Evolutionary conservation across 2,329 filamentous ascomycete species (phyloP), one percentile per base, ranked within the genome.

Genomic region (Dactylonectria estremocensis): DNA sequence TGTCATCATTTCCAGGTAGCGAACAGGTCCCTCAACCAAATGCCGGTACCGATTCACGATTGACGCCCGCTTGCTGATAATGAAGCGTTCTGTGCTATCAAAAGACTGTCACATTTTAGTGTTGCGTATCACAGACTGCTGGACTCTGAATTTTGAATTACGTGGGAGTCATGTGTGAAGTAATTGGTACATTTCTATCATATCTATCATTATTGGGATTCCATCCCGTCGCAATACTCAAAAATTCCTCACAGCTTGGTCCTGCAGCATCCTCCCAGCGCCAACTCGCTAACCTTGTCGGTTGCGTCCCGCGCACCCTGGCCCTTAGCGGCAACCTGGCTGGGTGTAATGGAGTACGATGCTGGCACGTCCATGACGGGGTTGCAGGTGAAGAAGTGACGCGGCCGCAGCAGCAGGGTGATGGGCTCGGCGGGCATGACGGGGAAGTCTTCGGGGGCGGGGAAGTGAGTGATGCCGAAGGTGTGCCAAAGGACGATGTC

Each of bases 401-500:
- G 84, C 3, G 94, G 94, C 35, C 93, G 85, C 46, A 97, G 84
- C 40, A 97, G 86, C 73, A 97, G 83, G 1, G 90, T 93, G 88
- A 97, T 95, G 1, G 93, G 93, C 84, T 95, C 93, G 0, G 89
- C 92, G 0, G 94, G 94, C 95, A 97, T 97, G 74, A 97, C 87
- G 33, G 95, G 95, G 84, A 94, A 97, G 80, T 97, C 95, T 78
- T 98, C 95, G 0, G 95, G 94, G 0, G 93, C 85, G 0, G 95
- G 95, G 84, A 97, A 95, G 79, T 97, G 95, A 1, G 92, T 95
- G 40, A 97, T 86, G 40, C 95, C 95, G 76, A 97, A 98, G 0
- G 94, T 97, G 82, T 97, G 95, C 95, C 95, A 98, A 16, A 97
- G 88, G 1, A 98, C 95, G 33, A 97, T 83, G 78, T 98, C 93